Base-by-base conservation (phyloP, 176 grass and related monocot species). In the Hyparrhenia diplandra region DNA sequence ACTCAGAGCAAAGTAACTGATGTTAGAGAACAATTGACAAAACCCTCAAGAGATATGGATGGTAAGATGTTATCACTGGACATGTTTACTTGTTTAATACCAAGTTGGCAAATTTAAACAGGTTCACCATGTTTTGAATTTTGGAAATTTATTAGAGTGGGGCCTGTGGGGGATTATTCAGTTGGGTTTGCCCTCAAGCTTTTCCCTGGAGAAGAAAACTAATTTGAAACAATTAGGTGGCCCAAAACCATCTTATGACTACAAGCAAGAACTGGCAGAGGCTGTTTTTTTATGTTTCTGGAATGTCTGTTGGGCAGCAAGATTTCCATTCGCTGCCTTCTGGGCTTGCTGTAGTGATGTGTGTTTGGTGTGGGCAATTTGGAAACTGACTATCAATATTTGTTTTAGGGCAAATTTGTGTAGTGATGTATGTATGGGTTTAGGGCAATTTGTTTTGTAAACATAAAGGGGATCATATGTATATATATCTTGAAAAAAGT, bases 31-130 rank as follows among this genome's bases (percentile, higher is more conserved):
- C 83, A 89, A 82, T 71, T 92, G 37, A 83, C 80, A 75, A 98
- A 92, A 84, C 86, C 92, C 92, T 82, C 88, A 72, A 63, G 92
- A 84, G 92, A 94, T 66, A 82, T 85, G 76, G 95, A 98, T 81
- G 95, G 95, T 98, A 98, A 69, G 28, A 79, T 84, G 54, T 79
- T 21, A 21, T 28, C 13, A 57, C 8, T 73, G 4, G 17, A 51
- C 9, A 8, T 58, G 21, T 46, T 57, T 55, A 65, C 42, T 72
- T 71, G 35, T 74, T 68, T 57, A 76, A 10, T 83, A 55, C 57
- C 28, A 79, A 58, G 21, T 62, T 75, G 8, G 17, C 13, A 25
- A 65, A 41, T 13, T 67, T 80, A 51, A 75, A 74, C 67, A 80
- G 8, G 8, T 42, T 9, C 74, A 29, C 8, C 41, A 30, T 13